Percentiles rank a stretch among this genome's conserved stretches.
These are phyloP conservation scores for Orobanche coerulescens DNA, from an alignment of 257 asterid genomes.

Conservation along the genomic window DNA sequence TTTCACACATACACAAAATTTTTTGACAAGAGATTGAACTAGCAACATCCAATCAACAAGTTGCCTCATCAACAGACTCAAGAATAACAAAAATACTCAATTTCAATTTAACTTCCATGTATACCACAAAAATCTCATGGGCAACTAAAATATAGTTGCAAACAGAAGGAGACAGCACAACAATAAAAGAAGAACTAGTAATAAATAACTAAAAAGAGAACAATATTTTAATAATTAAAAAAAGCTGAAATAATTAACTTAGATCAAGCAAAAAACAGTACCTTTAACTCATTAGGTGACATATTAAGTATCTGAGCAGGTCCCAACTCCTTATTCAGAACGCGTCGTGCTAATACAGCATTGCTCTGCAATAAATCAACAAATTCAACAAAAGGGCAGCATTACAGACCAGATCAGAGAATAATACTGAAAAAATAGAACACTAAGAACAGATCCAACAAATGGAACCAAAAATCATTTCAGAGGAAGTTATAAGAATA, in stretches of 20 bases:
- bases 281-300: constrained; percentile 80
- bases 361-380: constrained; percentile 36
- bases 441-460: background rate
- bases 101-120: constrained; percentile 7
- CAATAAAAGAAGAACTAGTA: too few relatives aligned
- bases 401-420: constrained; percentile 9
- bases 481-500: background rate
- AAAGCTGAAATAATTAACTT: background rate
- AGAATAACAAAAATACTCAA: constrained; percentile 1
- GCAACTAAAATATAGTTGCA: background rate
- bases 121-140: background rate
- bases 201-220: background rate
- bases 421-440: background rate
- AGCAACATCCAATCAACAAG: constrained; percentile 14
- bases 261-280: constrained; percentile 20
- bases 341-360: constrained; percentile 49
- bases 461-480: constrained; percentile 10
- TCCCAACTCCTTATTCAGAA: constrained; percentile 70
- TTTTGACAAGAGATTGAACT: constrained; percentile 4
- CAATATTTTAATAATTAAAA: background rate
- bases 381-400: constrained; percentile 11
- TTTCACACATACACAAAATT: background rate
- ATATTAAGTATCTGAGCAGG: constrained; percentile 60
- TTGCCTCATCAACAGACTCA: constrained; percentile 8
- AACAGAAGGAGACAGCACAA: too few relatives aligned